A percentile compares a stretch with the other conserved stretches of the same genome.
These are phyloP conservation scores for Spencermartinsiella ligniputridi DNA, from an alignment of 1,139 yeast species.

Conservation along the genomic window DNA sequence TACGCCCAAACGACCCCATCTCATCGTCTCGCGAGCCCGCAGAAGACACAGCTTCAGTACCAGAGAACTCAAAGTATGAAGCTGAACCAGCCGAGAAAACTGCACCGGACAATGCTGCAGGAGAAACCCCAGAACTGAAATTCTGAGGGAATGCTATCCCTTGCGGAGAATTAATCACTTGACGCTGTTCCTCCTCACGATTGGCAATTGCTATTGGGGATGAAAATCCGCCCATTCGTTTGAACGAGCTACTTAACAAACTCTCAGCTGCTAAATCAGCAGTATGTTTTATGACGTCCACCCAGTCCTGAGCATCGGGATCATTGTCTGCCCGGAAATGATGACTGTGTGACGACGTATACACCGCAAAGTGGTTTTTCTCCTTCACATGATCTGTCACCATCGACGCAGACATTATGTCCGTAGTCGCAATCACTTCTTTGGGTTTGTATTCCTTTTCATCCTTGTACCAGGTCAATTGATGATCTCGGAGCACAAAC, in stretches of 20 bases:
- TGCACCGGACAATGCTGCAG: neutral
- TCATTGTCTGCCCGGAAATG: constrained; percentile 42
- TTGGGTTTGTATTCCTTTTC: constrained; percentile 53
- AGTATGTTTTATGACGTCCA: constrained; percentile 32
- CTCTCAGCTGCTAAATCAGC: constrained; percentile 29
- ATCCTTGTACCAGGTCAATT: constrained; percentile 56
- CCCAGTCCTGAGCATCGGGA: constrained; percentile 42
- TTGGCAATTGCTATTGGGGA: neutral
- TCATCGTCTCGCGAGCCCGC: constrained; percentile 10
- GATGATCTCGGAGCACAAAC: constrained; percentile 56
- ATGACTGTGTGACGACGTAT: constrained; percentile 39
- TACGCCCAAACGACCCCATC: neutral
- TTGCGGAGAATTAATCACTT: neutral
- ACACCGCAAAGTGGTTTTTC: constrained; percentile 40
- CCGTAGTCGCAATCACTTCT: constrained; percentile 41
- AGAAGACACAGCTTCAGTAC: constrained; percentile 14
- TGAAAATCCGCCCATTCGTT: constrained; percentile 16
- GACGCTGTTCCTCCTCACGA: neutral
- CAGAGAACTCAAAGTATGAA: constrained; percentile 11
- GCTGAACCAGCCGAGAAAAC: neutral
- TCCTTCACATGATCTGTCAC: constrained; percentile 36
- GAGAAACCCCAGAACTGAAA: neutral
- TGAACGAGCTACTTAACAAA: constrained; percentile 24
- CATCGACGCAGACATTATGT: constrained; percentile 38
- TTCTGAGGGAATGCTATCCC: constrained; percentile 6